phyloP scores from a whole-genome alignment of 108 stramenopile species.

The Nitzschia sp. region DNA sequence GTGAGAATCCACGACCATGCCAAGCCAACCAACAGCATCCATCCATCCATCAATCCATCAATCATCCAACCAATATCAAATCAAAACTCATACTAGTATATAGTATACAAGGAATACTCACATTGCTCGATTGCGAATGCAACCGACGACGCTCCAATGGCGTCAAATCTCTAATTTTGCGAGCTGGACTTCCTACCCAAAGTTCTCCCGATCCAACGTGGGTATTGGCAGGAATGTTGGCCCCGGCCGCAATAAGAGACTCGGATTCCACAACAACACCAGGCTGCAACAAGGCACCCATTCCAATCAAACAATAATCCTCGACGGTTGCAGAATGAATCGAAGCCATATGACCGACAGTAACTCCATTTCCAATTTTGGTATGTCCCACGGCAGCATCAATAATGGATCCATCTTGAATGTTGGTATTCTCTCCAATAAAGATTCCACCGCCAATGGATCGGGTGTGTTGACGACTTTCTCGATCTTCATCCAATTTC shows the following conservation, averaged over 20 bases:
- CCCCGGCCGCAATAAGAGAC: conserved; percentile 81
- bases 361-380: conserved; percentile 79
- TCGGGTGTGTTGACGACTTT: not conserved
- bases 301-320: conserved; percentile 80
- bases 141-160: conserved; percentile 59
- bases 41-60: too few relatives aligned
- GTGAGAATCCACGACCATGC: too few relatives aligned
- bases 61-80: too few relatives aligned
- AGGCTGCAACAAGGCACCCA: conserved; percentile 73
- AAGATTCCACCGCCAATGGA: conserved; percentile 74
- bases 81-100: not conserved
- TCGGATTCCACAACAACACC: conserved; percentile 60
- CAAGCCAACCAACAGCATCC: too few relatives aligned
- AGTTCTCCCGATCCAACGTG: conserved; percentile 72
- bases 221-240: conserved; percentile 55
- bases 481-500: conserved; percentile 33
- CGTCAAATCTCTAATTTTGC: conserved; percentile 77
- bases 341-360: conserved; percentile 79
- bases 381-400: conserved; percentile 62
- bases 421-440: conserved; percentile 77
- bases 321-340: conserved; percentile 79
- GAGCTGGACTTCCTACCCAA: conserved; percentile 85
- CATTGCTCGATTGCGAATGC: conserved; percentile 65
- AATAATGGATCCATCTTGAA: conserved; percentile 84
- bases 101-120: conserved; percentile 23